These are phyloP conservation scores for Solanum pinnatisectum DNA, from an alignment of 257 asterid genomes.

Conservation along the genomic window DNA sequence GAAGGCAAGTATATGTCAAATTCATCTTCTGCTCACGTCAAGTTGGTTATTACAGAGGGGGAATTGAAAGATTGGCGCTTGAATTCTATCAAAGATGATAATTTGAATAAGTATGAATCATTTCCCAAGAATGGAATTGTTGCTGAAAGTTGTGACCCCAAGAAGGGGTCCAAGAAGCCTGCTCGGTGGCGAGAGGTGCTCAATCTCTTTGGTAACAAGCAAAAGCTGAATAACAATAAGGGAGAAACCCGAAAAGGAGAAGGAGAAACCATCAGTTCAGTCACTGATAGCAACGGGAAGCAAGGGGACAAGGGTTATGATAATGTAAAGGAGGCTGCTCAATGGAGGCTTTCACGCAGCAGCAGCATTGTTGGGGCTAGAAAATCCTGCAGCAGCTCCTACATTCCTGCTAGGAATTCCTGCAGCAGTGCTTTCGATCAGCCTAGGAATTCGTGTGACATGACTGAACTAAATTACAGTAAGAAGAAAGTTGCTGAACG, in stretches of 20 bases:
- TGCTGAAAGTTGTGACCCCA: conserved; percentile 16
- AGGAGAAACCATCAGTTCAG: conserved; percentile 19
- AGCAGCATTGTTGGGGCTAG: conserved; percentile 51
- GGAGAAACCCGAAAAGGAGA: conserved; percentile 12
- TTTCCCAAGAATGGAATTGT: conserved; percentile 14
- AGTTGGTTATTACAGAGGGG: conserved; percentile 80
- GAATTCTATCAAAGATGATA: conserved; percentile 36
- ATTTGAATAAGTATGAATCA: conserved; percentile 26
- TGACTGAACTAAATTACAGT: conserved; percentile 26
- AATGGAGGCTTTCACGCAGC: conserved; percentile 51
- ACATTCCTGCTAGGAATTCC: conserved; percentile 22
- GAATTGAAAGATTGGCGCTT: conserved; percentile 82
- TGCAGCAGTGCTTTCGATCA: conserved; percentile 48
- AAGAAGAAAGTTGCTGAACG: conserved; percentile 45
- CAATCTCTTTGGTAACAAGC: conserved; percentile 55
- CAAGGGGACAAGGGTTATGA: conserved; percentile 21
- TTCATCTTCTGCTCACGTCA: conserved; percentile 50
- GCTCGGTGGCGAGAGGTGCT: conserved; percentile 54
- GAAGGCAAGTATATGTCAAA: conserved; percentile 9
- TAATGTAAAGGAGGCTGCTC: conserved; percentile 13
- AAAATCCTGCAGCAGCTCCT: conserved; percentile 8
- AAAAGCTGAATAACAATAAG: conserved; percentile 26
- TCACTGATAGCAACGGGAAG: conserved; percentile 18
- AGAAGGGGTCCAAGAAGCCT: conserved; percentile 36
- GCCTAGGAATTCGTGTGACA: conserved; percentile 48